Base-by-base conservation (phyloP, 2,329 filamentous ascomycete species). In the Ophiostoma australiae region DNA sequence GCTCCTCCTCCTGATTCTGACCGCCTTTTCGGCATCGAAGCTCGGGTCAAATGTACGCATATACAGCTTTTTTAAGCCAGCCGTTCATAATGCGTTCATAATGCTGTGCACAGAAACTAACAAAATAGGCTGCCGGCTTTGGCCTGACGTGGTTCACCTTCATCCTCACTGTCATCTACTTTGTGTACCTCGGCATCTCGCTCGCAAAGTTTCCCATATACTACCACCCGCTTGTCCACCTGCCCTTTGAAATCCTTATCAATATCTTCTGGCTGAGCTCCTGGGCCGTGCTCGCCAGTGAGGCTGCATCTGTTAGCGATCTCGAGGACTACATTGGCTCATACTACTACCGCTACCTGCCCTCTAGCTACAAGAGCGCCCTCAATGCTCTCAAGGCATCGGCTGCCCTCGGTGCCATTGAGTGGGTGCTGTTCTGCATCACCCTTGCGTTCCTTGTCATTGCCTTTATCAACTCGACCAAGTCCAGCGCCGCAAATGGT, bases 211-310 rank as follows among this genome's bases (percentile, higher is more conserved):
- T 67, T 1, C 72, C 74, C 1, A n/a, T 39, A 3, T 31, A 65
- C 55, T 75, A 75, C 69, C 72, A 75, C 65, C 66, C 70, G 15
- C 69, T 72, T 37, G 72, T 68, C 11, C 74, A 75, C 35, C 52
- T 75, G 68, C 70, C 71, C 35, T 41, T 72, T 58, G 74, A 75
- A 55, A 71, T 72, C 15, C 41, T 73, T 8, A 20, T 70, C 70
- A 73, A 73, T 61, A 72, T 75, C 66, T 75, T 75, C 58, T 75
- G 74, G 74, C 74, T 75, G 65, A 69, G 67, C 48, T 70, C 71
- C 44, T 75, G 73, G 73, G 73, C 74, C 70, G 72, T 74, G n/a
- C 72, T 75, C 10, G 74, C 74, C 70, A 72, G 70, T 55, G 72
- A 75, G 44, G 73, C 73, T 37, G 13, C 72, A 15, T 44, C 67